Percentiles rank a stretch among this genome's conserved stretches.
Conservation (phyloP, 176 grass and related monocot genomes). For the Phoenix dactylifera region DNA sequence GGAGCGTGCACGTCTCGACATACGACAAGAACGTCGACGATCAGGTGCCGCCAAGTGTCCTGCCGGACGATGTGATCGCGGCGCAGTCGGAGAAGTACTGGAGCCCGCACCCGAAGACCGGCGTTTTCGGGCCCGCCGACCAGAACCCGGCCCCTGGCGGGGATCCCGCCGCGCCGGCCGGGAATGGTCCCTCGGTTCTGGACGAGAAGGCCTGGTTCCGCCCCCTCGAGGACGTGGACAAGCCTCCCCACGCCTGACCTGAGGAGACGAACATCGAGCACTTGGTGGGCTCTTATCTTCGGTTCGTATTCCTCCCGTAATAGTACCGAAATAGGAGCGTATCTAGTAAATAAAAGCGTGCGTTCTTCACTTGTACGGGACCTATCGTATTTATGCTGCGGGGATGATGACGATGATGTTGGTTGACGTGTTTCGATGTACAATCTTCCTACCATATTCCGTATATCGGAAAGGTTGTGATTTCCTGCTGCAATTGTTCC, state of each 20-base stretch:
- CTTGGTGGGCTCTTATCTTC: no score
- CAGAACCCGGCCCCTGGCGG: not conserved
- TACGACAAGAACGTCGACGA: conserved; percentile 99
- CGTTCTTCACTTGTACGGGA: no score
- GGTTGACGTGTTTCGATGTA: no score
- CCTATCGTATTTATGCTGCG: no score
- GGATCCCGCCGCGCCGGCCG: not conserved
- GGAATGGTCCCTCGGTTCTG: conserved; percentile 30
- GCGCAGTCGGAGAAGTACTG: conserved; percentile 72
- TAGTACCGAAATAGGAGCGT: no score
- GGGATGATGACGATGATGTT: no score
- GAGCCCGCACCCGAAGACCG: conserved; percentile 77
- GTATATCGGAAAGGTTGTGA: no score
- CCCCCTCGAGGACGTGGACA: conserved; percentile 67
- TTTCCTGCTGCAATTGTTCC: no score
- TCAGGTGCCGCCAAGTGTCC: conserved; percentile 46
- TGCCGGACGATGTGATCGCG: conserved; percentile 94
- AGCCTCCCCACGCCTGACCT: conserved; percentile 29
- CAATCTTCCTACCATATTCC: no score
- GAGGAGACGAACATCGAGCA: no score
- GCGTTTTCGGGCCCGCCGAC: conserved; percentile 67
- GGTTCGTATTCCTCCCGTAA: no score
- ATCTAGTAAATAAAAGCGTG: no score
- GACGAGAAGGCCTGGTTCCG: conserved; percentile 95
- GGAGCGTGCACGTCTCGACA: conserved; percentile 54